Base-by-base conservation (phyloP, 257 asterid genomes). In the Fraxinus quadrangulata region DNA sequence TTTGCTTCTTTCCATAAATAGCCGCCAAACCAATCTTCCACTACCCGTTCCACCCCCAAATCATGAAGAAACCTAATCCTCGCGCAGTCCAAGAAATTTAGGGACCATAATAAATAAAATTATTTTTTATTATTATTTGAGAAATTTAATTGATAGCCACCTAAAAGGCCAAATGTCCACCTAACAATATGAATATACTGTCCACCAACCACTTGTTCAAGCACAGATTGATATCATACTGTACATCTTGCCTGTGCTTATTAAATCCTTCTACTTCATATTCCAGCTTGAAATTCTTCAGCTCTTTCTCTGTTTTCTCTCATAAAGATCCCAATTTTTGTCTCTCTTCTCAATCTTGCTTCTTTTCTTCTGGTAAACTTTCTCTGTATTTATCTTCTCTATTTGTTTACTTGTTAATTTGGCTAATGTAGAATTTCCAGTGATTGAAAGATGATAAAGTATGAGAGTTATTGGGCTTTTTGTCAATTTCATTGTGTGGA, bases 161-260 rank as follows among this genome's bases (percentile, higher is more conserved):
- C 14, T 21, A 21, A 59, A 1, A 21, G 26, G 31, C 26, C 3
- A 23, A 8, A 21, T 2, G 36, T 68, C 85, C 84, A 87, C 89
- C 94, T 87, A 89, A 63, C 69, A 26, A 17, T 19, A 76, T 86
- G 93, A 51, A 79, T 81, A 36, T 87, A 89, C 88, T 88, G 51
- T 16, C 88, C 26, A 49, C 82, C 87, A 79, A 80, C 89, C 83
- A 70, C 39, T 74, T 83, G 74, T 76, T 71, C 80, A 72, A 71
- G 24, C 72, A 72, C 2, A 10, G 19, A 63, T 3, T 63, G n/a
- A 12, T 4, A 12, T 19, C n/a, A 26, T 13, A 26, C 36, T 10
- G 17, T 26, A 23, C 34, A 4, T 26, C 69, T 39, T 73, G 74
- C 77, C 66, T 61, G 5, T 78, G 68, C 72, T 80, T 74, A 28